Conservation (phyloP, 2,329 filamentous ascomycete species). For the Colletotrichum sojae region DNA sequence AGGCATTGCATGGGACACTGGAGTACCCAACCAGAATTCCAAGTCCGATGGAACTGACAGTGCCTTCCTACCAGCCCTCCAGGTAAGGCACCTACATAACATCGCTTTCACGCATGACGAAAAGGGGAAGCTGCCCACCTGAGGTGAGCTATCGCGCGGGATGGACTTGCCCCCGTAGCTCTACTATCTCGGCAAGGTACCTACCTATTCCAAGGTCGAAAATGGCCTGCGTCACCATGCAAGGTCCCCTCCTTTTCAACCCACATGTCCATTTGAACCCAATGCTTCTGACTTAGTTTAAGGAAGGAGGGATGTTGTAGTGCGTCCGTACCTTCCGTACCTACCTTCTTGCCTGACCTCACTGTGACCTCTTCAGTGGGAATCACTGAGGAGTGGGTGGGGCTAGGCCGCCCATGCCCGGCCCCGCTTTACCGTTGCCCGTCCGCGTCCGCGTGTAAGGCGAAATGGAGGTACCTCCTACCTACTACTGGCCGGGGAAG, state of each 20-base stretch:
- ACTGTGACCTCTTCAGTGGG: constrained; percentile 4
- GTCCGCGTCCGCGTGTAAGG: constrained; percentile 19
- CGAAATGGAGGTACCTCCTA: neutral
- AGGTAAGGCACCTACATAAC: too few species aligned
- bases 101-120: neutral
- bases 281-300: too few species aligned
- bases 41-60: neutral
- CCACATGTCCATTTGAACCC: too few species aligned
- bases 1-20: neutral
- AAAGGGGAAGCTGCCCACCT: neutral
- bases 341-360: neutral
- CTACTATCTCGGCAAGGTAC: neutral
- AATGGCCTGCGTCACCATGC: neutral
- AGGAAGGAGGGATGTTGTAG: too few species aligned
- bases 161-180: constrained; percentile 7
- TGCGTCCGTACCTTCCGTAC: neutral
- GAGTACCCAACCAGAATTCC: neutral
- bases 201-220: neutral
- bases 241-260: neutral
- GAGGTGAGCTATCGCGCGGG: neutral
- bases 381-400: neutral
- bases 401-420: constrained; percentile 17
- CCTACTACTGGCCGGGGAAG: constrained; percentile 17
- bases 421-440: constrained; percentile 30
- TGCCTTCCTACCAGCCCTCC: too few species aligned